Percentiles rank a stretch among this genome's conserved stretches.
phyloP scores from a whole-genome alignment of 805 yeast genomes.

The Clavispora fructus region DNA sequence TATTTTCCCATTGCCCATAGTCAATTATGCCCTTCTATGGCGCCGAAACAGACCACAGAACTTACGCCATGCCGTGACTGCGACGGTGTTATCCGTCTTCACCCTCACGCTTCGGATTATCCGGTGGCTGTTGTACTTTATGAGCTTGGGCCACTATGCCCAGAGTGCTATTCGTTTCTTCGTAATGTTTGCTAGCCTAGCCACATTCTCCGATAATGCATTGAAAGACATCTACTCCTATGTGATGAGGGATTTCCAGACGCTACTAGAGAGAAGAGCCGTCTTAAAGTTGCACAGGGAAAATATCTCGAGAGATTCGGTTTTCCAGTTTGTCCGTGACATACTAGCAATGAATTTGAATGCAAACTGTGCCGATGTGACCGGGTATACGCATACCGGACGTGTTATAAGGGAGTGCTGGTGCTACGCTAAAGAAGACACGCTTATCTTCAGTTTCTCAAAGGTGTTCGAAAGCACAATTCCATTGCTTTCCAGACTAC shows the following conservation, averaged over 20 bases:
- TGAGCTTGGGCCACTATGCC: slow-evolving; percentile 11
- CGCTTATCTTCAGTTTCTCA: slow-evolving; percentile 12
- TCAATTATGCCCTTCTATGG: slow-evolving; percentile 11
- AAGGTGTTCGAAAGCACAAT: slow-evolving; percentile 5
- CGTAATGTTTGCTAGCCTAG: slow-evolving; percentile 21
- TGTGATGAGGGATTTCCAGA: slow-evolving; percentile 15
- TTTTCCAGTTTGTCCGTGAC: slow-evolving; percentile 15
- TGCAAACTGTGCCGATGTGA: slow-evolving; percentile 1
- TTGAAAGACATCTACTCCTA: slow-evolving; percentile 26
- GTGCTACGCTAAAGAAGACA: slow-evolving; percentile 5
- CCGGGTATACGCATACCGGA: too few species aligned
- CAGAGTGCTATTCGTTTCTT: slow-evolving; percentile 16
- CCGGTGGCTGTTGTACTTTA: slow-evolving; percentile 4
- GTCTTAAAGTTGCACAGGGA: neutral
- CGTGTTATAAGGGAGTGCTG: too few species aligned
- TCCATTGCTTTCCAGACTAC: slow-evolving; percentile 5
- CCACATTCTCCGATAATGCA: slow-evolving; percentile 26
- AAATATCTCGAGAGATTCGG: neutral
- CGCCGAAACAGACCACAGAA: slow-evolving; percentile 5
- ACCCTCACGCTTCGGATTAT: slow-evolving; percentile 1
- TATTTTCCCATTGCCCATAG: slow-evolving; percentile 10
- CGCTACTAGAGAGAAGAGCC: slow-evolving; percentile 8
- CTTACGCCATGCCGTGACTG: neutral
- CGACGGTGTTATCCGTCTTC: slow-evolving; percentile 8
- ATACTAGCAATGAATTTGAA: slow-evolving; percentile 1